Base-by-base conservation (phyloP, 805 yeast species). In the Candida tammaniensis region DNA sequence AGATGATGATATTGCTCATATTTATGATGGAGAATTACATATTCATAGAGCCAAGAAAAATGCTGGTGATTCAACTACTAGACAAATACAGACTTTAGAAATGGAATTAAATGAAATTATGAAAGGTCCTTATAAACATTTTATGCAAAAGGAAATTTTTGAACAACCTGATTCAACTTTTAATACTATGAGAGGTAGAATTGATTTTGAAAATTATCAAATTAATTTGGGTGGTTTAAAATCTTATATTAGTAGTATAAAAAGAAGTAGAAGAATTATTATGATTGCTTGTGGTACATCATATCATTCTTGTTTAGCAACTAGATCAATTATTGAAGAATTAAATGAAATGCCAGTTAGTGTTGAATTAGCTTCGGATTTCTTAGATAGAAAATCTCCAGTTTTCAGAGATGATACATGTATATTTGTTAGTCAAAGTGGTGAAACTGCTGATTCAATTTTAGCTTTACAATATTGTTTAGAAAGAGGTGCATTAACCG, bases 261-360 rank as follows among this genome's bases (percentile, higher is more conserved):
- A 98, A 67, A 80, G 96, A 55, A 88, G 96, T 51, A 80, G 97
- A 67, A 80, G 98, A 64, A 76, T 93, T 52, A 86, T 89, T 40
- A 93, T 93, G 98, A 86, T 93, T 67, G 99, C 98, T 2, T 93
- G 99, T 69, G 99, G 99, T 69, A 93, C 99, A 5, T 93, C 98
- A 0, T 93, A 89, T 59, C 98, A 93, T 66, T 93, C 98, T 12
- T 93, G 99, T 71, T 68, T 93, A 57, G 98, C 98, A 14, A 91
- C 96, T 15, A 80, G 99, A 64, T 85, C 96, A 11, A 82, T 88
- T 45, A 89, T 93, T 58, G 99, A 93, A 66, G 98, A 93, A 59
- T 74, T 93, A 53, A 87, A 96, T 20, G 98, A 91, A 56, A 84
- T 88, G 41, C 97, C 97, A 5, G 96, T 88, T 5, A 68, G 85